Evolutionary conservation across 345 rosid genomes (phyloP), one percentile per base, ranked within the genome.

Genomic region (Lenwebbia sp.): DNA sequence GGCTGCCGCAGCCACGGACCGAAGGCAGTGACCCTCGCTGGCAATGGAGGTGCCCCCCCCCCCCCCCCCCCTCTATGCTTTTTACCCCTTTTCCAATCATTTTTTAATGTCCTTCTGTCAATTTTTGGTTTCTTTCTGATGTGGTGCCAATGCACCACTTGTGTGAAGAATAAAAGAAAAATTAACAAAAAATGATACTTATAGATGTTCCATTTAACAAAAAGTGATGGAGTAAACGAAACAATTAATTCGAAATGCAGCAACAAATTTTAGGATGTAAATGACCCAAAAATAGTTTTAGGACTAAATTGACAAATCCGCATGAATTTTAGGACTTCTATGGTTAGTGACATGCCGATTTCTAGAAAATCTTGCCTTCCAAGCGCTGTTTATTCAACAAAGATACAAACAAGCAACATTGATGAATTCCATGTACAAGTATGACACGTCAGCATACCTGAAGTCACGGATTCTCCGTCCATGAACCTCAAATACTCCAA

Each of bases 401-500:
- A 70, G 78, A 70, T 33, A 70, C 47, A 70, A 70, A 25, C 41
- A 19, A 70, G 44, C 7, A 13, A 70, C 78, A 70, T 33, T 70
- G 44, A 65, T 15, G 17, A 1, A 33, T 65, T 70, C 13, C 78
- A 70, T 19, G 37, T 6, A 19, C 13, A 70, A 33, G 78, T 19
- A 70, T 33, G 78, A 33, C 25, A 70, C 25, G 19, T 8, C 22
- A 70, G 33, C 78, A 13, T 90, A 94, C 99, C 99, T 96, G 89
- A 94, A 97, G 86, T 97, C 99, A 84, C 98, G 96, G 88, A 97
- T 95, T 92, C 99, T 91, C 87, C 98, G 91, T 65, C 99, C 99
- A 85, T 95, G 95, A 89, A 97, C 96, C 93, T 97, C 99, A 90
- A 97, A 97, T 87, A 97, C 99, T 87, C 99, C 99, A 88, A 97